These are phyloP conservation scores for Lipomyces yamanashiensis DNA, from an alignment of 805 yeast genomes.

Conservation along the genomic window DNA sequence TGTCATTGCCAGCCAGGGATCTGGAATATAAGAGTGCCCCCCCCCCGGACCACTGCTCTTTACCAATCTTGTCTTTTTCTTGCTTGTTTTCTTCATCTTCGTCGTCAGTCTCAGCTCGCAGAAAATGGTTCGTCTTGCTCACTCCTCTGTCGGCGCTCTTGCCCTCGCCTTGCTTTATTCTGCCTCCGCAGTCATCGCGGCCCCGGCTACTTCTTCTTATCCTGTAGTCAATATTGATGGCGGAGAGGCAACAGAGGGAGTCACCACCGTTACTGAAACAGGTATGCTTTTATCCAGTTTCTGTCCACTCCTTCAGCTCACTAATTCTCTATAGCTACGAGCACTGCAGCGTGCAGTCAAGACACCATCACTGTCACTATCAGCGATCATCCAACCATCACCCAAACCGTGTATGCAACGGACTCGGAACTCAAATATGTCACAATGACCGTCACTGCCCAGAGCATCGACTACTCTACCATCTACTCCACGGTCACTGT, in stretches of 20 bases:
- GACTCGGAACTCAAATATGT: background rate
- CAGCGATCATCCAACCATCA: slow-evolving; percentile 14
- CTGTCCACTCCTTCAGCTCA: no score
- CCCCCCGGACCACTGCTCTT: background rate
- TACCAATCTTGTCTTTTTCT: background rate
- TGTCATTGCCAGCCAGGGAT: background rate
- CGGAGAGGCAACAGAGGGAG: slow-evolving; percentile 4
- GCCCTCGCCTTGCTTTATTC: slow-evolving; percentile 7
- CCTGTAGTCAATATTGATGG: slow-evolving; percentile 31
- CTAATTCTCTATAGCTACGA: background rate
- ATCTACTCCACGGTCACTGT: slow-evolving; percentile 11
- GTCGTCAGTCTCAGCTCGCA: background rate
- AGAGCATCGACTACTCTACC: background rate
- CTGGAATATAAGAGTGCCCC: background rate
- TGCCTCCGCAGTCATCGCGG: slow-evolving; percentile 8
- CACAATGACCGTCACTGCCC: slow-evolving; percentile 8
- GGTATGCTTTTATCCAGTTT: background rate
- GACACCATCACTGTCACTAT: slow-evolving; percentile 22
- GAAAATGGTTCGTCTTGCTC: slow-evolving; percentile 1
- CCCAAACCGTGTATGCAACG: slow-evolving; percentile 11
- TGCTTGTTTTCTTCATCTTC: background rate
- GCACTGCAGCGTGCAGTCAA: slow-evolving; percentile 1
- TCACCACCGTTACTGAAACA: slow-evolving; percentile 6
- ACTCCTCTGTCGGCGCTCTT: background rate
- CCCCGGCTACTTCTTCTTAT: slow-evolving; percentile 15